A percentile compares a stretch with the other conserved stretches of the same genome.
Evolutionary conservation across 306 rosid species (phyloP).

Genomic region (Cercis canadensis): DNA sequence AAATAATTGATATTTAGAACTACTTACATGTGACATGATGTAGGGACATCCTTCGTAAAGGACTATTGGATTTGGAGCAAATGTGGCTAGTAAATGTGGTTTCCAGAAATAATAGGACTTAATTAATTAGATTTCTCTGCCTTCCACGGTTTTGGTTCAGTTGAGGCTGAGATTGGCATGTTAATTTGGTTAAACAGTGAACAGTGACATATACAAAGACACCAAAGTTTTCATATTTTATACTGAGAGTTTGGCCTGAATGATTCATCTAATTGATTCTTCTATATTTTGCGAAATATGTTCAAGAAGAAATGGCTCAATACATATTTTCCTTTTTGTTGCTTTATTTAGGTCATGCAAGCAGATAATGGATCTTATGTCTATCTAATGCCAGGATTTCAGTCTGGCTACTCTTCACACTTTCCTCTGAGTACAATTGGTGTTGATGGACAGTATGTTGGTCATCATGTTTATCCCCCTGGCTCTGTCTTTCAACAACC

Average conservation of each 20-base stretch:
- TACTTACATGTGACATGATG: background rate
- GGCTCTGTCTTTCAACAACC: conserved; percentile 61
- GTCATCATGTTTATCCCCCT: conserved; percentile 63
- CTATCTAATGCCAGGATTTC: conserved; percentile 77
- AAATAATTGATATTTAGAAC: conserved; percentile 6
- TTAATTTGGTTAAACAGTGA: background rate
- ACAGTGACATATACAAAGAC: background rate
- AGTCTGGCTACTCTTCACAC: conserved; percentile 63
- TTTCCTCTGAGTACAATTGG: conserved; percentile 52
- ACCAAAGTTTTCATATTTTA: too few species aligned
- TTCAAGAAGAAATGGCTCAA: conserved; percentile 32
- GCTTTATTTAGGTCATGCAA: conserved; percentile 75
- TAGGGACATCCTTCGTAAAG: too few species aligned
- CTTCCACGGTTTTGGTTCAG: conserved; percentile 2
- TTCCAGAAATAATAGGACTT: conserved; percentile 8
- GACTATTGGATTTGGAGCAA: too few species aligned
- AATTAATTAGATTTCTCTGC: background rate
- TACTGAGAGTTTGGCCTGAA: background rate
- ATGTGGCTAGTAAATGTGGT: conserved; percentile 3
- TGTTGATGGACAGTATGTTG: conserved; percentile 68
- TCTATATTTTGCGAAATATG: background rate
- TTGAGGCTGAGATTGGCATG: background rate
- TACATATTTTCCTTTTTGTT: conserved; percentile 31
- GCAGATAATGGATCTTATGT: conserved; percentile 83
- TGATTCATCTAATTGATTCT: background rate